phyloP scores from a whole-genome alignment of 495 filamentous ascomycete genomes.

The Aspergillus biplanus region DNA sequence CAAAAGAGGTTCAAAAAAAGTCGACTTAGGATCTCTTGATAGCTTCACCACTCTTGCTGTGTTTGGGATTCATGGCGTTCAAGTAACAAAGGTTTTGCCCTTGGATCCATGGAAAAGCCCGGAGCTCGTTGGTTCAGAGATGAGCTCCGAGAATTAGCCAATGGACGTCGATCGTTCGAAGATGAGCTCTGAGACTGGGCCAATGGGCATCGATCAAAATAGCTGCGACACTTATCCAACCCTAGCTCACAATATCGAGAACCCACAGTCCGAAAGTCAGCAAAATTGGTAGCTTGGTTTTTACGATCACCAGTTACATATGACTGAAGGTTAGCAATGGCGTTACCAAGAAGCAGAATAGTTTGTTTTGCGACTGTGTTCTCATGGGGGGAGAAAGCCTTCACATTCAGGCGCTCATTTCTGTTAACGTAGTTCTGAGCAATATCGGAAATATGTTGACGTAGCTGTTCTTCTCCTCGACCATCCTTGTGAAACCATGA shows the following conservation, averaged over 20 bases:
- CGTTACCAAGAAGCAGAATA: slow-evolving; percentile 28
- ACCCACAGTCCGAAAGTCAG: slow-evolving; percentile 18
- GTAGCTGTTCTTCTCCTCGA: slow-evolving; percentile 25
- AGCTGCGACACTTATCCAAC: slow-evolving; percentile 25
- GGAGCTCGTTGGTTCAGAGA: background rate
- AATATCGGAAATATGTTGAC: slow-evolving; percentile 25
- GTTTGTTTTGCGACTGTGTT: slow-evolving; percentile 18
- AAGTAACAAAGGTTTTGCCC: background rate
- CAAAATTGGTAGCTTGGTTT: slow-evolving; percentile 22
- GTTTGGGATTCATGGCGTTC: background rate
- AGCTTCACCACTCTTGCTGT: too few relatives aligned
- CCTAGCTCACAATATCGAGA: slow-evolving; percentile 19
- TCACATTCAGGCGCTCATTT: slow-evolving; percentile 11
- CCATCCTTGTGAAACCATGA: slow-evolving; percentile 34
- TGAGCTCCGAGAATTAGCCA: slow-evolving; percentile 4
- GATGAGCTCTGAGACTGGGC: slow-evolving; percentile 5
- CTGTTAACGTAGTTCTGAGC: slow-evolving; percentile 20
- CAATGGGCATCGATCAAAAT: slow-evolving; percentile 29
- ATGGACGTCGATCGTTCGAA: slow-evolving; percentile 22
- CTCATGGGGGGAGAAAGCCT: slow-evolving; percentile 8
- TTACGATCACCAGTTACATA: slow-evolving; percentile 18
- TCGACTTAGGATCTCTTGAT: too few relatives aligned
- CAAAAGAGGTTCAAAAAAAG: too few relatives aligned
- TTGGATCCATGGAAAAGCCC: background rate
- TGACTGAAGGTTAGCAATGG: slow-evolving; percentile 29